Evolutionary conservation across 352 stramenopile species (phyloP).

Genomic region (Phytopythium helicoides): DNA sequence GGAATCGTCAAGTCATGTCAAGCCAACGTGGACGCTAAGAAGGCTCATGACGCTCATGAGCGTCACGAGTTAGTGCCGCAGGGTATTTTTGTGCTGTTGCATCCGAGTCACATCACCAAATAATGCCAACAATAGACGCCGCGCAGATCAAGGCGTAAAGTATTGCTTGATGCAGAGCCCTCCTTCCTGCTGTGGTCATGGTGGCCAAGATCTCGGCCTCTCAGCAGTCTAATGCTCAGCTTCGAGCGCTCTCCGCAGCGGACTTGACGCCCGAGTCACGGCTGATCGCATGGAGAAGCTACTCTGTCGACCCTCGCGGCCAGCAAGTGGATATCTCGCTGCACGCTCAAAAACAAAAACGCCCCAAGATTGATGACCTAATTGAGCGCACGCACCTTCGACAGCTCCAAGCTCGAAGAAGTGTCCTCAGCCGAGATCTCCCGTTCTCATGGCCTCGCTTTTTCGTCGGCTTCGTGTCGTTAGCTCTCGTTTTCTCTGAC

Average conservation of each 20-base stretch:
- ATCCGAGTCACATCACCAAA: too few species aligned
- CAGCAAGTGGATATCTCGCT: not conserved
- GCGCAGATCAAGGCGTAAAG: too few species aligned
- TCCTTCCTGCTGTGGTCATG: not conserved
- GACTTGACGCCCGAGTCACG: not conserved
- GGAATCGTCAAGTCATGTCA: too few species aligned
- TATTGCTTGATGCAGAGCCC: too few species aligned
- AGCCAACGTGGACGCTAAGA: too few species aligned
- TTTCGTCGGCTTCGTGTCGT: slow-evolving; percentile 20
- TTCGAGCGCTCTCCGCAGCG: not conserved
- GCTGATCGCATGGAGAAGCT: not conserved
- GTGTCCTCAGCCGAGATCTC: slow-evolving; percentile 21
- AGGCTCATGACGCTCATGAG: too few species aligned
- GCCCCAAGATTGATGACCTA: slow-evolving; percentile 3
- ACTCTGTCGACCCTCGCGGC: not conserved
- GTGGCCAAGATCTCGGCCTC: not conserved
- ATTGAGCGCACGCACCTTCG: slow-evolving; percentile 16
- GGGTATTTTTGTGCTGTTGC: too few species aligned
- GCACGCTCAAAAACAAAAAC: not conserved
- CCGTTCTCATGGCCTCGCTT: slow-evolving; percentile 25
- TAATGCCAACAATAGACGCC: too few species aligned
- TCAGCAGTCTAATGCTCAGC: not conserved
- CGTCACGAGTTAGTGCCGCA: too few species aligned
- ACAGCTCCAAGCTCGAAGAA: slow-evolving; percentile 14
- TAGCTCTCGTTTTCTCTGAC: slow-evolving; percentile 30